Conservation (phyloP, 1,284 basidiomycete genomes). For the Cryptococcus amylolentus region DNA sequence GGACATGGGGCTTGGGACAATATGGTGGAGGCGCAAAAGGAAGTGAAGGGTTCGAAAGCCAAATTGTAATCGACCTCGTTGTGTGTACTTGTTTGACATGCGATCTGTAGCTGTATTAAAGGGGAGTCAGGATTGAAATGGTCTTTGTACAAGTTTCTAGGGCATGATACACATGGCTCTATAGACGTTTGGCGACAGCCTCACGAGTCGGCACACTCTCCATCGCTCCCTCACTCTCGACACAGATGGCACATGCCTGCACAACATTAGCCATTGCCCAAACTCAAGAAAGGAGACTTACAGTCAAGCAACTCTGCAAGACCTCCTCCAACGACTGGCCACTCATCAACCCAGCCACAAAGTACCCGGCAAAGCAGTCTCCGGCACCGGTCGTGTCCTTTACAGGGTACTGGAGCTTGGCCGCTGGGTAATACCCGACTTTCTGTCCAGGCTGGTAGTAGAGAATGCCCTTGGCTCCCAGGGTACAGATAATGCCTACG, state of each 20-base stretch:
- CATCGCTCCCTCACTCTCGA: constrained; percentile 44
- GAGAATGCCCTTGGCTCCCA: constrained; percentile 42
- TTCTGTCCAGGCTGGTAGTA: constrained; percentile 18
- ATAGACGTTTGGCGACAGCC: constrained; percentile 8
- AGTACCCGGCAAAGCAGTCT: constrained; percentile 50
- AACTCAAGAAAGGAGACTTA: constrained; percentile 13
- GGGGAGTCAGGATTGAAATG: neutral
- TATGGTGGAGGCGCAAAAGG: constrained; percentile 57
- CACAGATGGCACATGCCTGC: constrained; percentile 45
- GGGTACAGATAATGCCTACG: constrained; percentile 37
- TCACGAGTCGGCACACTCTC: constrained; percentile 25
- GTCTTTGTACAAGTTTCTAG: neutral
- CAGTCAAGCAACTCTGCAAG: constrained; percentile 35
- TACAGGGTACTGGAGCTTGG: constrained; percentile 28
- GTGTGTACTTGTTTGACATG: neutral
- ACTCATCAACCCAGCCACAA: constrained; percentile 46
- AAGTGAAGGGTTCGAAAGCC: constrained; percentile 51
- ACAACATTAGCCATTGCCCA: neutral
- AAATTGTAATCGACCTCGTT: constrained; percentile 29
- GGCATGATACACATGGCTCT: neutral
- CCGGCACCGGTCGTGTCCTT: constrained; percentile 51
- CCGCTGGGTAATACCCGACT: constrained; percentile 34
- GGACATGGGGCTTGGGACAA: constrained; percentile 60
- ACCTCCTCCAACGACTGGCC: constrained; percentile 27
- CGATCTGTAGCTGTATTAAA: neutral